A percentile compares a stretch with the other conserved stretches of the same genome.
These are phyloP conservation scores for Ascochyta lentis DNA, from an alignment of 2,329 filamentous ascomycete species.

Conservation along the genomic window DNA sequence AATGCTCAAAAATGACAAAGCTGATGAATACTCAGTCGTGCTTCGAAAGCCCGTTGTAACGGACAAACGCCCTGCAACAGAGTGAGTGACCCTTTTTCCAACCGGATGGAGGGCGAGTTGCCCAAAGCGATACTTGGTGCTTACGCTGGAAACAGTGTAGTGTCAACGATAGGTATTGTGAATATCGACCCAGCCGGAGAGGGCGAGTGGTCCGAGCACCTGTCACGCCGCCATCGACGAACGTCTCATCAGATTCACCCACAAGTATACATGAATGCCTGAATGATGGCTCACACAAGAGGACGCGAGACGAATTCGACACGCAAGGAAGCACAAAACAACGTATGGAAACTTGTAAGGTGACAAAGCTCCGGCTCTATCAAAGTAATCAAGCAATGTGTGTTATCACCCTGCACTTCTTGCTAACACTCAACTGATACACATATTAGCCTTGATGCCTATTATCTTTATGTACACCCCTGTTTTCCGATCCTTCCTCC, in stretches of 20 bases:
- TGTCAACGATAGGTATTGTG: conserved; percentile 1
- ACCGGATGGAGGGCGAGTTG: no score
- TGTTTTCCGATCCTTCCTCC: conserved; percentile 9
- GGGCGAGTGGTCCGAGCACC: conserved; percentile 8
- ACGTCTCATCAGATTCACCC: conserved; percentile 1
- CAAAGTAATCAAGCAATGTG: not conserved
- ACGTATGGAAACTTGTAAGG: not conserved
- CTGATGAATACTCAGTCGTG: conserved; percentile 6
- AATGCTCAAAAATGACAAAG: not conserved
- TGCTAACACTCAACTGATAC: not conserved
- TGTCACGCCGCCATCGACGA: conserved; percentile 1
- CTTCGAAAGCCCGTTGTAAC: conserved; percentile 16
- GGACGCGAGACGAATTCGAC: not conserved
- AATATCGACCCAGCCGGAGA: conserved; percentile 10
- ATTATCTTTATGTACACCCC: conserved; percentile 13
- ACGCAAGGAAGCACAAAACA: not conserved
- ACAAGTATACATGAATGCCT: not conserved
- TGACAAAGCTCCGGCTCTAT: not conserved
- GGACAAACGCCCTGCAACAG: conserved; percentile 11
- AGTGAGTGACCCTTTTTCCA: not conserved
- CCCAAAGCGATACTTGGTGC: not conserved
- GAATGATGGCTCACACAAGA: not conserved
- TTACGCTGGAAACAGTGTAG: not conserved
- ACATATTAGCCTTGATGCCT: conserved; percentile 1
- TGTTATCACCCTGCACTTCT: not conserved